Conservation (phyloP, 768 basidiomycete genomes). For the Mycena rebaudengoi region DNA sequence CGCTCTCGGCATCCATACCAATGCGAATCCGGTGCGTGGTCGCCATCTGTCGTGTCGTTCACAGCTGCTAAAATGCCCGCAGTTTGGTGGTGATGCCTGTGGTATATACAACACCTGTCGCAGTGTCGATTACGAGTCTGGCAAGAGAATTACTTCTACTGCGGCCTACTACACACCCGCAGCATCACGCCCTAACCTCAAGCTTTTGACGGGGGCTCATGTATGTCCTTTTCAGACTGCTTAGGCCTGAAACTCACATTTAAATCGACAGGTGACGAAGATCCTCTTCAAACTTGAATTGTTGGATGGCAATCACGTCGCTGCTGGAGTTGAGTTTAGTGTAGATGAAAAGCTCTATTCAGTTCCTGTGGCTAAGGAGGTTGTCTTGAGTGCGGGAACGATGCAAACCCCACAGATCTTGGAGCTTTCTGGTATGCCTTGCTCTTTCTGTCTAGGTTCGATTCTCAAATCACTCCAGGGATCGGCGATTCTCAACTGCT, state of each 20-base stretch:
- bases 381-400: slow-evolving; percentile 4
- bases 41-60: not conserved
- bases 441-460: not conserved
- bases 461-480: slow-evolving; percentile 28
- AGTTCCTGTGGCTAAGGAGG: slow-evolving; percentile 1
- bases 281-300: slow-evolving; percentile 8
- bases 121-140: not conserved
- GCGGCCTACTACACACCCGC: slow-evolving; percentile 8
- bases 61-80: not conserved
- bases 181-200: slow-evolving; percentile 1
- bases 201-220: slow-evolving; percentile 5
- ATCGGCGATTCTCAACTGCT: slow-evolving; percentile 30
- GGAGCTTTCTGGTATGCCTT: slow-evolving; percentile 14
- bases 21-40: slow-evolving; percentile 4
- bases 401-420: slow-evolving; percentile 7
- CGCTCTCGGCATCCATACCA: not conserved
- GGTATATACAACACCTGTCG: not conserved
- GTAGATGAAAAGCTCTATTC: not conserved
- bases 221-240: not conserved
- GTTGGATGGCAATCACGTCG: not conserved
- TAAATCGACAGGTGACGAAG: slow-evolving; percentile 6
- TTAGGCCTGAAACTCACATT: not conserved
- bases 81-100: slow-evolving; percentile 2
- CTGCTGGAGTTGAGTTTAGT: slow-evolving; percentile 4
- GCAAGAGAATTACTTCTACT: not conserved